A percentile compares a stretch with the other conserved stretches of the same genome.
Conservation (phyloP, 225 moss, liverwort and hornwort genomes). For the Polytrichum commune region DNA sequence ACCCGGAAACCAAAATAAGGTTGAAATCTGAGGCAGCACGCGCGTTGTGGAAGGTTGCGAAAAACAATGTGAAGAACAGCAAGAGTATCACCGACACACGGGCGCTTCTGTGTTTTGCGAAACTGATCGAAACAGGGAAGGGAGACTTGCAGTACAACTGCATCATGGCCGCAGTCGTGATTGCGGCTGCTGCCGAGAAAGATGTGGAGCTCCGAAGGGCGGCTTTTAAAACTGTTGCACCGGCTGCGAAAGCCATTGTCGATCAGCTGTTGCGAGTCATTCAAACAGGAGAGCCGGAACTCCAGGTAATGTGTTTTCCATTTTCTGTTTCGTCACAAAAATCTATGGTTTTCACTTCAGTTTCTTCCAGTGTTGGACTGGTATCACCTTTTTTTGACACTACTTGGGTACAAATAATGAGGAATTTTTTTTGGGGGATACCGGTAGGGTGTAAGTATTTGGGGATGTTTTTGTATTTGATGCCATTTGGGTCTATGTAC, state of each 20-base stretch:
- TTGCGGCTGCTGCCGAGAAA: constrained; percentile 54
- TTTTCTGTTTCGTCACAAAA: too few species aligned
- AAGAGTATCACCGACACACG: constrained; percentile 77
- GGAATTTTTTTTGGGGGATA: too few species aligned
- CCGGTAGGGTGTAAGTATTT: too few species aligned
- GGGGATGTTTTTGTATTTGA: too few species aligned
- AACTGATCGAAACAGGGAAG: constrained; percentile 71
- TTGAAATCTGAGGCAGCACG: constrained; percentile 65
- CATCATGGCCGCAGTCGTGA: constrained; percentile 72
- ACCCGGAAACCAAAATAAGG: constrained; percentile 60
- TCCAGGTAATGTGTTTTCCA: constrained; percentile 25
- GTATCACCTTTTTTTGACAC: too few species aligned
- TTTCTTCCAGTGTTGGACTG: too few species aligned
- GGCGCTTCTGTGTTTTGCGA: constrained; percentile 74
- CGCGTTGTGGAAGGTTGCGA: constrained; percentile 74
- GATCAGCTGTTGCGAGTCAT: constrained; percentile 68
- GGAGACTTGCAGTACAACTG: constrained; percentile 52
- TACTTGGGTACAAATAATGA: too few species aligned
- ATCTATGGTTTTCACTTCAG: too few species aligned
- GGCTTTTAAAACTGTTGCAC: constrained; percentile 73
- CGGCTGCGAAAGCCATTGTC: constrained; percentile 73
- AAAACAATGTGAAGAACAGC: constrained; percentile 63
- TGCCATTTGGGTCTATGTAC: too few species aligned
- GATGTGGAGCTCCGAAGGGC: constrained; percentile 64
- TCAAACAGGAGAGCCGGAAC: constrained; percentile 47